phyloP scores from a whole-genome alignment of 192 early-diverging fungal genomes.

The Coemansia sp. region DNA sequence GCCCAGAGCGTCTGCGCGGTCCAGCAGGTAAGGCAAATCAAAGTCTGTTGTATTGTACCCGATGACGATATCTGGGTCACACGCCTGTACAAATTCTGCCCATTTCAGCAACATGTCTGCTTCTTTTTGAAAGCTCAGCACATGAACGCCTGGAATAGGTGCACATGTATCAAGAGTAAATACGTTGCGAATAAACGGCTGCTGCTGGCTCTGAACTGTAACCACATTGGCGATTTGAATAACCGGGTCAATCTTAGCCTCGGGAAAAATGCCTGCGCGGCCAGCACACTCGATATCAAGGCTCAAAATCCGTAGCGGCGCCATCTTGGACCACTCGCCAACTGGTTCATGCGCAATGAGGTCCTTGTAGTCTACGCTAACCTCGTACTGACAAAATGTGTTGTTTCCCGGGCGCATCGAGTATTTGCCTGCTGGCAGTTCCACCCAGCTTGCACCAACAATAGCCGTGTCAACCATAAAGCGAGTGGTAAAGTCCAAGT shows the following conservation, averaged over 20 bases:
- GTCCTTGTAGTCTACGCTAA: slow-evolving; percentile 71
- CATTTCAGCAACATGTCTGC: slow-evolving; percentile 75
- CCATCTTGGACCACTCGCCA: slow-evolving; percentile 89
- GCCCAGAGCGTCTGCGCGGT: slow-evolving; percentile 77
- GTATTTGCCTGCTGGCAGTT: slow-evolving; percentile 79
- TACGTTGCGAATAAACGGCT: slow-evolving; percentile 92
- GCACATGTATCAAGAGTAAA: slow-evolving; percentile 91
- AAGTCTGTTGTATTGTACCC: slow-evolving; percentile 98
- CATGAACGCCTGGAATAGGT: slow-evolving; percentile 87
- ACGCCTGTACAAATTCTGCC: slow-evolving; percentile 81
- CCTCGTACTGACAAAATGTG: slow-evolving; percentile 75
- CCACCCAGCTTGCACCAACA: slow-evolving; percentile 89
- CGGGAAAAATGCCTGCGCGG: slow-evolving; percentile 92
- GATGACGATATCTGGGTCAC: slow-evolving; percentile 91
- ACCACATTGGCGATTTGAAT: slow-evolving; percentile 98
- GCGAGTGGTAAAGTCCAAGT: slow-evolving; percentile 79
- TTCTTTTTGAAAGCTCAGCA: slow-evolving; percentile 77
- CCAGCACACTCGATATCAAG: slow-evolving; percentile 99
- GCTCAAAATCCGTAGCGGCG: slow-evolving; percentile 89
- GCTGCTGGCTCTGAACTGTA: slow-evolving; percentile 82
- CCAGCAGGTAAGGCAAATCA: slow-evolving; percentile 94
- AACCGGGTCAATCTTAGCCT: slow-evolving; percentile 85
- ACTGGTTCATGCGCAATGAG: slow-evolving; percentile 83
- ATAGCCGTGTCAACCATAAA: slow-evolving; percentile 95
- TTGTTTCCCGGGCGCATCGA: slow-evolving; percentile 38